Conservation (phyloP, 495 filamentous ascomycete genomes). For the Cudoniella acicularis region DNA sequence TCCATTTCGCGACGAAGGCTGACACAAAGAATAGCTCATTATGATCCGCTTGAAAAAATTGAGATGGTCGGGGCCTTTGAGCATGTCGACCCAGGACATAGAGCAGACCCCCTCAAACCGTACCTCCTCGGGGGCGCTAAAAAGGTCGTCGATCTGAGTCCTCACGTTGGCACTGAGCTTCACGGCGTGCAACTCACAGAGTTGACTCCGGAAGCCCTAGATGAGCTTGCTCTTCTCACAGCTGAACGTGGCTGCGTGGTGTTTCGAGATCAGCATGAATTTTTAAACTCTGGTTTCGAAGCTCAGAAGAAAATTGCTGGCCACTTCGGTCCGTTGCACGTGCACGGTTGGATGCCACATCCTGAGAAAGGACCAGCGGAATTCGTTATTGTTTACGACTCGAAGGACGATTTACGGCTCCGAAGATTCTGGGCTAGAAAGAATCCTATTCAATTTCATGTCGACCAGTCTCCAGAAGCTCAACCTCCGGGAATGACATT, state of each 20-base stretch:
- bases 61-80: background rate
- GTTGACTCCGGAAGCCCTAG: constrained; percentile 63
- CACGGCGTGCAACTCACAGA: constrained; percentile 62
- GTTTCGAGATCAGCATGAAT: constrained; percentile 55
- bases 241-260: constrained; percentile 70
- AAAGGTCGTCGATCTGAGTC: constrained; percentile 57
- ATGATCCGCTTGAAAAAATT: background rate
- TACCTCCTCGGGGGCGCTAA: constrained; percentile 19
- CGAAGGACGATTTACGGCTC: background rate
- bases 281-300: background rate
- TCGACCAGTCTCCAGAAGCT: constrained; percentile 42
- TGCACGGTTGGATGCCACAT: constrained; percentile 6
- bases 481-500: constrained; percentile 66
- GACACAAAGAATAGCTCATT: background rate
- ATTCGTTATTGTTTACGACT: background rate
- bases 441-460: background rate
- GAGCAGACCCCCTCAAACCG: constrained; percentile 20
- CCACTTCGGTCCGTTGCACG: constrained; percentile 22
- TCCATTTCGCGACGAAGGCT: background rate
- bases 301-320: constrained; percentile 55
- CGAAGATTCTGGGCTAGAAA: background rate
- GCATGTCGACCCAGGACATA: background rate
- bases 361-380: background rate
- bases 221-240: constrained; percentile 69
- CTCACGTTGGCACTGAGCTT: constrained; percentile 68